These are phyloP conservation scores for Leccinum ochraceum DNA, from an alignment of 768 basidiomycete genomes.

Conservation along the genomic window DNA sequence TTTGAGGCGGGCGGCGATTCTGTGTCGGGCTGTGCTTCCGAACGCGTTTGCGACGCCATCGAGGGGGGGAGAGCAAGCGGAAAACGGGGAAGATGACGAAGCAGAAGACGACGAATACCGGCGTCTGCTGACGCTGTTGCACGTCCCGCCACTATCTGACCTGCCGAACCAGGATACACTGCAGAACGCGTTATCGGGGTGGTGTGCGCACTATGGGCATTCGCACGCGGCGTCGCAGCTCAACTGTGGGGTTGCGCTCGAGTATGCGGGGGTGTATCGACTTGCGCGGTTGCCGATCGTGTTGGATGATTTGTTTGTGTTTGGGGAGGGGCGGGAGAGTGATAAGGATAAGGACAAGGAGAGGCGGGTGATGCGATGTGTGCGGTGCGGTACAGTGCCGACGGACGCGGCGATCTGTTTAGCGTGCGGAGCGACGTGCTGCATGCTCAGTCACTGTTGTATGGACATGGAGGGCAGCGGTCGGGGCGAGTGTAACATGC, in stretches of 20 bases:
- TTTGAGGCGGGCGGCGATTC: conserved; percentile 82
- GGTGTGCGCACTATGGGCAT: conserved; percentile 88
- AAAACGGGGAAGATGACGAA: conserved; percentile 11
- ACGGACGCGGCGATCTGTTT: conserved; percentile 88
- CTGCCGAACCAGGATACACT: conserved; percentile 82
- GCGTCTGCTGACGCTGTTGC: conserved; percentile 72
- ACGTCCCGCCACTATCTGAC: conserved; percentile 77
- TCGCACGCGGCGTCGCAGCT: conserved; percentile 77
- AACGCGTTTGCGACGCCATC: conserved; percentile 53
- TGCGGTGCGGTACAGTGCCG: conserved; percentile 76
- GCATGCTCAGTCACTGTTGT: conserved; percentile 93
- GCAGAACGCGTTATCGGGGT: conserved; percentile 86
- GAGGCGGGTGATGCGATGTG: conserved; percentile 60
- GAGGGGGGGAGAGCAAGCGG: too few relatives aligned
- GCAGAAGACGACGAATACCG: conserved; percentile 67
- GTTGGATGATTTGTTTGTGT: conserved; percentile 85
- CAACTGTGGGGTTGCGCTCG: conserved; percentile 77
- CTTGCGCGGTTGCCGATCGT: conserved; percentile 78
- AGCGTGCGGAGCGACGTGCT: conserved; percentile 84
- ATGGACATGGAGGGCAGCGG: conserved; percentile 54
- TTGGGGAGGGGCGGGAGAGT: conserved; percentile 53
- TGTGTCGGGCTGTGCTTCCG: conserved; percentile 76
- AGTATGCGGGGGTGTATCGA: conserved; percentile 82
- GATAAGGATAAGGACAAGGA: background rate
- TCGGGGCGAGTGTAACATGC: conserved; percentile 89